Conservation (phyloP, 164 flowering plant species). For the Protea cynaroides region DNA sequence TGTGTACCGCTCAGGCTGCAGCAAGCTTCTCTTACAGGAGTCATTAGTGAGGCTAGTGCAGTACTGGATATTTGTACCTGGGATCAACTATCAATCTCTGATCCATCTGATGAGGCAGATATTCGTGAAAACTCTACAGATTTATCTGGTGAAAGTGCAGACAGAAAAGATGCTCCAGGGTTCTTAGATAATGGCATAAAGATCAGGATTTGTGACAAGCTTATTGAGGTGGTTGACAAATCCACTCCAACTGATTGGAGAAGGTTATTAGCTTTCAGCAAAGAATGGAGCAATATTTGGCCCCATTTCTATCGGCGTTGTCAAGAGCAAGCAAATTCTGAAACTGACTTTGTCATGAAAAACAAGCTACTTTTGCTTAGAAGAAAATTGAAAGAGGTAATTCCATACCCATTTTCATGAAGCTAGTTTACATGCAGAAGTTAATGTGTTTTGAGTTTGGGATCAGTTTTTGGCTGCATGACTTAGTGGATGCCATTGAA, state of each 20-base stretch:
- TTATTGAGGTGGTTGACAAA: constrained; percentile 91
- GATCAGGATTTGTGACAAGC: constrained; percentile 66
- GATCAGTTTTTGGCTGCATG: neutral
- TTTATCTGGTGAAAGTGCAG: constrained; percentile 16
- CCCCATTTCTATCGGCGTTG: constrained; percentile 73
- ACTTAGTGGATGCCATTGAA: too few species aligned
- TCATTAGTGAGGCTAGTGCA: constrained; percentile 29
- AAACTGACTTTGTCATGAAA: constrained; percentile 68
- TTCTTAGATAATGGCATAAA: constrained; percentile 36
- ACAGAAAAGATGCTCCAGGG: constrained; percentile 17
- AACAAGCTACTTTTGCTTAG: constrained; percentile 58
- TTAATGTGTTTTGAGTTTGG: neutral
- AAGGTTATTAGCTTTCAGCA: constrained; percentile 72
- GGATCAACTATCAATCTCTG: constrained; percentile 17
- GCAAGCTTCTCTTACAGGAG: constrained; percentile 15
- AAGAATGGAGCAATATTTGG: constrained; percentile 60
- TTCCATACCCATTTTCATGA: neutral
- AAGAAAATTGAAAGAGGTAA: constrained; percentile 85
- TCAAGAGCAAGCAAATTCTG: constrained; percentile 66
- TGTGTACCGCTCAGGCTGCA: constrained; percentile 6
- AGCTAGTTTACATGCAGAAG: neutral
- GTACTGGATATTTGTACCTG: constrained; percentile 21
- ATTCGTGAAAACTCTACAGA: constrained; percentile 8
- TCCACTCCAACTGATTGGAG: constrained; percentile 92
- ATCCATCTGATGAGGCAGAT: constrained; percentile 4